Conservation (phyloP, 352 stramenopile species). For the Globisporangium mamillatum region DNA sequence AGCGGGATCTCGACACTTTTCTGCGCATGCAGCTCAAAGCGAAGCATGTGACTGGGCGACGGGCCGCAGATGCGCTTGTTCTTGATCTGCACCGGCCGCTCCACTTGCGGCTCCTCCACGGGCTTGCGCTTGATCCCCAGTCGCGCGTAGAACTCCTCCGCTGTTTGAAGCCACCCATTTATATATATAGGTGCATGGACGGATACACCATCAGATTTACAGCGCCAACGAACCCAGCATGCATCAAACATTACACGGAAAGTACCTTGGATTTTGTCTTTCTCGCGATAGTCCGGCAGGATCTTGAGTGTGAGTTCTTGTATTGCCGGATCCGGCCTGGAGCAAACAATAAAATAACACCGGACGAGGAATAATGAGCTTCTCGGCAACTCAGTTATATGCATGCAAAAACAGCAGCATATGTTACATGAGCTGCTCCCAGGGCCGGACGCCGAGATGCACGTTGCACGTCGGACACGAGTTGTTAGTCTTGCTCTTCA, state of each 20-base stretch:
- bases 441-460: constrained; percentile 48
- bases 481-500: constrained; percentile 24
- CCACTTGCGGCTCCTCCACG: constrained; percentile 13
- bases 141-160: constrained; percentile 37
- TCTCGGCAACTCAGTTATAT: not conserved
- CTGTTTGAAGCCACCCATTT: constrained; percentile 10
- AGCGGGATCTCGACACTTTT: constrained; percentile 36
- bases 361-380: not conserved
- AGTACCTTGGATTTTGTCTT: constrained; percentile 39
- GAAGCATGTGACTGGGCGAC: constrained; percentile 34
- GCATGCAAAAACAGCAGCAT: not conserved
- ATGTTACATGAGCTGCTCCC: constrained; percentile 45
- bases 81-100: constrained; percentile 15
- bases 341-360: not conserved
- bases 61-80: constrained; percentile 22
- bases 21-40: constrained; percentile 48
- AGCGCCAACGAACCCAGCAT: not conserved
- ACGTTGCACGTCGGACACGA: constrained; percentile 49
- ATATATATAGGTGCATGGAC: not conserved
- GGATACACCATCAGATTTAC: not conserved
- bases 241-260: too few relatives aligned
- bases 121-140: constrained; percentile 64
- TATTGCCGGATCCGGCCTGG: constrained; percentile 50
- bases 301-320: constrained; percentile 56
- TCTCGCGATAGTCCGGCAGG: constrained; percentile 35